Percentiles rank a stretch among this genome's conserved stretches.
phyloP scores from a whole-genome alignment of 2,329 filamentous ascomycete genomes.

The Paecilomyces dactylethromorphus region DNA sequence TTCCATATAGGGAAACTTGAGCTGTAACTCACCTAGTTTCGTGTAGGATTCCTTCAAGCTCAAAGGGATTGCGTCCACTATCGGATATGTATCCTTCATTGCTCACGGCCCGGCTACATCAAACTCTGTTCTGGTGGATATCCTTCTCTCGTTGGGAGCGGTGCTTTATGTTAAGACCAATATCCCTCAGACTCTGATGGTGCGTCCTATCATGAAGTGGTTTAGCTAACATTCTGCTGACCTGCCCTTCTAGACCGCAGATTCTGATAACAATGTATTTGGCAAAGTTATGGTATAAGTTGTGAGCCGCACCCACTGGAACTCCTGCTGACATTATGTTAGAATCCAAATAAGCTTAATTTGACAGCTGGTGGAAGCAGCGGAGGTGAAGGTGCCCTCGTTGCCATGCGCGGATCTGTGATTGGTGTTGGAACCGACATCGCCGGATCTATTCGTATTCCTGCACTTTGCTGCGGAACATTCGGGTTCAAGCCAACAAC shows the following conservation, averaged over 20 bases:
- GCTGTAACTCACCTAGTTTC: not conserved
- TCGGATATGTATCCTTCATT: not conserved
- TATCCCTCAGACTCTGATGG: conserved; percentile 23
- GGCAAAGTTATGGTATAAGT: not conserved
- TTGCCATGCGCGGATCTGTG: conserved; percentile 26
- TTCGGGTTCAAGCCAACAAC: conserved; percentile 31
- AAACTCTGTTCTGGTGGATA: conserved; percentile 17
- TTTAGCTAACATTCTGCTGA: not conserved
- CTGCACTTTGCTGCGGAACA: conserved; percentile 25
- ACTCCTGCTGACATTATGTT: not conserved
- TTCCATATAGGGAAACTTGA: conserved; percentile 4
- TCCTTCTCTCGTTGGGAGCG: conserved; percentile 17
- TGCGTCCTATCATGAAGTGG: conserved; percentile 1
- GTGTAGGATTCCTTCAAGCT: not conserved
- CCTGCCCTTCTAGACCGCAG: not conserved
- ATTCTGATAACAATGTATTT: not conserved
- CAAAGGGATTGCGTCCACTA: not conserved
- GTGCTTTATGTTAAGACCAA: conserved; percentile 23
- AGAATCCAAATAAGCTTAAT: conserved; percentile 20
- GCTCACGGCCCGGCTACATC: conserved; percentile 6
- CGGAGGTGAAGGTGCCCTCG: conserved; percentile 29
- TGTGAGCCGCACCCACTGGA: not conserved
- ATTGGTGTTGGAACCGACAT: conserved; percentile 29
- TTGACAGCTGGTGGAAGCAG: conserved; percentile 22
- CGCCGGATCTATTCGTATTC: conserved; percentile 28